Percentiles rank a stretch among this genome's conserved stretches.
Evolutionary conservation across 108 stramenopile species (phyloP).

Genomic region (Nitzschia putrida): DNA sequence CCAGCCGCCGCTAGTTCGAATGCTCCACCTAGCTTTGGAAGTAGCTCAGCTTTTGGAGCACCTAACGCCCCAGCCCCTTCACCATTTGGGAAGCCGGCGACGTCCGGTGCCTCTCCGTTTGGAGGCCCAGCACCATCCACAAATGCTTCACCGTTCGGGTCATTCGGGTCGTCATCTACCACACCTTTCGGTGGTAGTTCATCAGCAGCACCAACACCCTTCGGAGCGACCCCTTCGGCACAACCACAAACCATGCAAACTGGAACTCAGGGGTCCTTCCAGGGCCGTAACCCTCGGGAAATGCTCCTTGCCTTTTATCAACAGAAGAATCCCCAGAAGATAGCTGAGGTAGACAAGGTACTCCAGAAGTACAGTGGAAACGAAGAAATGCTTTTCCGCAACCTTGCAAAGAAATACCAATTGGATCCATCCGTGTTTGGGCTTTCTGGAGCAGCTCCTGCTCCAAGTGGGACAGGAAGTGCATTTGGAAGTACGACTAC

Average conservation of each 20-base stretch:
- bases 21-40: neutral
- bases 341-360: conserved; percentile 77
- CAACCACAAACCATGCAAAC: conserved; percentile 3
- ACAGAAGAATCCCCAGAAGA: conserved; percentile 72
- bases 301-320: conserved; percentile 75
- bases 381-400: conserved; percentile 79
- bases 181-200: conserved; percentile 34
- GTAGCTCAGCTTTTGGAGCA: neutral
- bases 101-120: conserved; percentile 31
- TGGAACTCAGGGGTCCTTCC: conserved; percentile 22
- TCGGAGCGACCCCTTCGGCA: conserved; percentile 33
- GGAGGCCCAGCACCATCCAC: conserved; percentile 32
- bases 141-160: conserved; percentile 8
- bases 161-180: neutral
- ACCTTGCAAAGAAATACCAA: conserved; percentile 85
- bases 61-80: conserved; percentile 11
- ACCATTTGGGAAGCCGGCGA: conserved; percentile 18
- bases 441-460: conserved; percentile 35
- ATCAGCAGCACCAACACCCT: conserved; percentile 24
- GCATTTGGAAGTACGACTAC: conserved; percentile 18
- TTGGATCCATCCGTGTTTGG: conserved; percentile 78
- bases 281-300: conserved; percentile 64
- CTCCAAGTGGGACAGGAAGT: neutral
- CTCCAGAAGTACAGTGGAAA: conserved; percentile 79
- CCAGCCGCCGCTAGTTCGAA: conserved; percentile 3